Percentiles rank a stretch among this genome's conserved stretches.
These are phyloP conservation scores for Trichoderma aggressivum DNA, from an alignment of 2,329 filamentous ascomycete species.

Conservation along the genomic window DNA sequence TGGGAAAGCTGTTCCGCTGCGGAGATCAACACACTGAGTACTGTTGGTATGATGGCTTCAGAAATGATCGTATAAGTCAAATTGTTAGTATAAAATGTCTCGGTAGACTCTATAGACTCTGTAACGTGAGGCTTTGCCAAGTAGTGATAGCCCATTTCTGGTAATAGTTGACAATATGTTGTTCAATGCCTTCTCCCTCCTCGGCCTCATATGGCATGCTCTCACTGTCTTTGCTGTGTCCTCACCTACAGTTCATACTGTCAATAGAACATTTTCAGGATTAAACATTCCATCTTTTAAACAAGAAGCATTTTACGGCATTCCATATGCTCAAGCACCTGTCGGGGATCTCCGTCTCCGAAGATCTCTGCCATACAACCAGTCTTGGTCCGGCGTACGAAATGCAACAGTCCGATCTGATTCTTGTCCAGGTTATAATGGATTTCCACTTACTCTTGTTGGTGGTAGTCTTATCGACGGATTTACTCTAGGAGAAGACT, in stretches of 20 bases:
- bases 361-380: neutral
- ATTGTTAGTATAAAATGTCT: neutral
- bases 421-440: neutral
- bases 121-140: neutral
- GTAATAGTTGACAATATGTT: neutral
- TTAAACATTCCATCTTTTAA: neutral
- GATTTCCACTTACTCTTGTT: neutral
- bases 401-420: constrained; percentile 6
- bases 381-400: neutral
- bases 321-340: neutral
- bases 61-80: neutral
- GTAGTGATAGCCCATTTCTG: neutral
- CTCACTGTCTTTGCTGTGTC: neutral
- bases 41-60: neutral
- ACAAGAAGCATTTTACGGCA: constrained; percentile 5
- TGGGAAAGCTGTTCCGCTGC: neutral
- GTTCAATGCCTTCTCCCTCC: neutral
- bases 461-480: neutral
- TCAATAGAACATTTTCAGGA: neutral
- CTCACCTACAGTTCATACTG: neutral
- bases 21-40: neutral
- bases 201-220: neutral
- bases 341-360: neutral
- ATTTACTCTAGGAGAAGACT: neutral
- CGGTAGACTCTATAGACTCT: neutral